phyloP scores from a whole-genome alignment of 306 rosid species.

The Malus orientalis region DNA sequence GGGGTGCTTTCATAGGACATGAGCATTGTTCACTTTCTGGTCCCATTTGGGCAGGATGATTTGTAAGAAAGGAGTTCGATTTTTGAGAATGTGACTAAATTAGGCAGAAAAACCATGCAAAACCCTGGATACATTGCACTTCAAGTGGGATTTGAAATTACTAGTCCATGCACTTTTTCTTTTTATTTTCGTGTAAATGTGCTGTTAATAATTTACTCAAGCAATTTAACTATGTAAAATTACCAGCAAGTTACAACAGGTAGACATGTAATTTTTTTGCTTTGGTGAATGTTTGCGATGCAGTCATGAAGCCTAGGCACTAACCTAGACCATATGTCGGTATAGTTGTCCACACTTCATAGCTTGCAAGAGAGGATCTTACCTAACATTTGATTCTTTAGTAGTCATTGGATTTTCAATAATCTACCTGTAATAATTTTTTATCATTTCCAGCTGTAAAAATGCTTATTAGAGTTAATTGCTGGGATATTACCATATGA shows the following conservation, averaged over 20 bases:
- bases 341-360: background rate
- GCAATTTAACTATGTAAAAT: background rate
- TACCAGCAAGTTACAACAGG: no score
- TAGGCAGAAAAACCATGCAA: background rate
- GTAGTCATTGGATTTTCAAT: background rate
- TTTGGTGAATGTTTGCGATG: background rate
- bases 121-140: background rate
- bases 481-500: background rate
- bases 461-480: background rate
- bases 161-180: background rate
- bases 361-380: background rate
- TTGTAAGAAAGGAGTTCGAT: background rate
- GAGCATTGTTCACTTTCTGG: background rate
- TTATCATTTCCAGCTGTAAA: background rate
- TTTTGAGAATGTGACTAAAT: background rate
- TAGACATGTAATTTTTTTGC: background rate
- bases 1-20: background rate
- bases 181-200: background rate
- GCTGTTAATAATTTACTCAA: background rate
- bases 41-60: background rate
- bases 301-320: background rate
- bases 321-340: background rate
- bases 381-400: background rate
- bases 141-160: background rate
- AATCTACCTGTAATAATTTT: background rate